Evolutionary conservation across 2,329 filamentous ascomycete genomes (phyloP).

Genomic region (Daldinia sp.): DNA sequence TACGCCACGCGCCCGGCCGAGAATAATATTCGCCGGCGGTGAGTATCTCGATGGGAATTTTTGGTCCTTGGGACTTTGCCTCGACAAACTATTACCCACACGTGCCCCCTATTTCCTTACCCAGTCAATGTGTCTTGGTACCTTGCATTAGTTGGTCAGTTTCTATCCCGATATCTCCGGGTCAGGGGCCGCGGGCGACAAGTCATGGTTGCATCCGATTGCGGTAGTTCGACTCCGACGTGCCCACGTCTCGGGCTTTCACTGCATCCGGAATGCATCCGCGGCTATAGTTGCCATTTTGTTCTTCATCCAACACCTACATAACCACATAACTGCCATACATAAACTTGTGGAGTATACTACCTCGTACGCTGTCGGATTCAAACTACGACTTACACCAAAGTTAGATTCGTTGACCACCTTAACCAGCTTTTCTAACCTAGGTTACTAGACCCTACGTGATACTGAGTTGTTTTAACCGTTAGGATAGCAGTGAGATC

Average conservation of each 20-base stretch:
- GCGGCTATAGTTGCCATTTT: constrained; percentile 5
- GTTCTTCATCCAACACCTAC: background rate
- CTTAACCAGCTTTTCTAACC: no score
- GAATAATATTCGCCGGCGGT: constrained; percentile 22
- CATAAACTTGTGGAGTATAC: constrained; percentile 5
- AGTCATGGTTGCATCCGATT: constrained; percentile 25
- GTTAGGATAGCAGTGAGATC: constrained; percentile 23
- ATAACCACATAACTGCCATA: background rate
- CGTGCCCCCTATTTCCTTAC: constrained; percentile 21
- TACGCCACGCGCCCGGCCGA: background rate
- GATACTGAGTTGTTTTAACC: constrained; percentile 32
- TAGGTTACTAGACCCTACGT: background rate
- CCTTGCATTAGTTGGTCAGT: constrained; percentile 40
- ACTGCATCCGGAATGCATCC: constrained; percentile 10
- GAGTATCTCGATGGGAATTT: constrained; percentile 8
- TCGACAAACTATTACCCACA: constrained; percentile 19
- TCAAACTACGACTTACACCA: constrained; percentile 7
- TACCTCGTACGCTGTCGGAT: constrained; percentile 5
- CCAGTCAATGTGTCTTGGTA: constrained; percentile 34
- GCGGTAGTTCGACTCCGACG: constrained; percentile 26
- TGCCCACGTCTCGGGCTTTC: constrained; percentile 15
- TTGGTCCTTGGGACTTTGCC: background rate
- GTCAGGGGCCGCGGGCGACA: constrained; percentile 25
- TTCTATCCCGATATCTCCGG: constrained; percentile 38
- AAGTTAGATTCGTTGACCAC: constrained; percentile 1